Evolutionary conservation across 768 basidiomycete genomes (phyloP), one percentile per base, ranked within the genome.

Genomic region (Pisolithus microcarpus): DNA sequence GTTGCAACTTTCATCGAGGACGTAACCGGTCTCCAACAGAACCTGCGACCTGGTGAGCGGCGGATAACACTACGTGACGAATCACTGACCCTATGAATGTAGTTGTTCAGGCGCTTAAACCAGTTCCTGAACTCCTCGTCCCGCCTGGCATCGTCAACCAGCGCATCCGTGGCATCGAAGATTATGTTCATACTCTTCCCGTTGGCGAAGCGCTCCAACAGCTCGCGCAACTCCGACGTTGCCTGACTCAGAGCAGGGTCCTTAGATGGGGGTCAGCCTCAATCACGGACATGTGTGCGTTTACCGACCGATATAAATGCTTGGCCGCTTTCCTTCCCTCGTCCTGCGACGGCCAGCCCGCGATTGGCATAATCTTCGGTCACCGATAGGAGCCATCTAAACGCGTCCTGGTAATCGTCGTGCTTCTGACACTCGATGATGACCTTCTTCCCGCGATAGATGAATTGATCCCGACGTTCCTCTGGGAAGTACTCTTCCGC

Each of bases 361-460:
- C 84, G 77, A 1, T 58, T 58, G 7, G 74, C 78, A 56, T 89
- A 91, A 52, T 84, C 76, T 56, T 82, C 78, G 11, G 87, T 56
- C 50, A 75, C 75, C 23, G 71, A 67, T 30, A 91, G 70, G 5
- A 91, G 71, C 89, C 89, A 91, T n/a, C 70, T 71, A 43, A 91
- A 73, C 7, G 82, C 79, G 52, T 82, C 82, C 58, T 92, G 89
- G 68, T 96, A 97, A 63, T 95, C 87, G 48, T 84, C 76, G 68
- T 95, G 92, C 62, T 85, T 84, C 69, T 96, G 93, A 64, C 90
- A 93, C 62, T 97, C 94, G 52, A 94, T 76, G 48, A 96, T 80
- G 36, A 87, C 85, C 81, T 96, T 97, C 76, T 97, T 97, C 6
- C 82, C 77, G 11, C 95, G 80, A 74, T 85, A 95, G 61, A 98